phyloP scores from a whole-genome alignment of 768 basidiomycete genomes.

The Psilocybe sp. region DNA sequence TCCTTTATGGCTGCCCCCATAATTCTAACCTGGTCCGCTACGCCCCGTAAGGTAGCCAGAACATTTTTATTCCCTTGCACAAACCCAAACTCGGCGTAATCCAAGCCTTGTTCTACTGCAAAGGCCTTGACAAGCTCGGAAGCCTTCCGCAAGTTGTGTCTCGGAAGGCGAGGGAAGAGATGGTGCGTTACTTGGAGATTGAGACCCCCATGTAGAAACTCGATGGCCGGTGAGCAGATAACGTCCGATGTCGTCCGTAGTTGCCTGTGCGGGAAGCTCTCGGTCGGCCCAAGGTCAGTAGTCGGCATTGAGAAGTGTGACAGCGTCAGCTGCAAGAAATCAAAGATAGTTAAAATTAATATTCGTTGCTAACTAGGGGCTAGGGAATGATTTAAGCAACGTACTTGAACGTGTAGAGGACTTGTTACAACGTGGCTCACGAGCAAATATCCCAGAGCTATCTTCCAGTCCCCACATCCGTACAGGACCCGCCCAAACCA shows the following conservation, averaged over 20 bases:
- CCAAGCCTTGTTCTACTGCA: conserved; percentile 78
- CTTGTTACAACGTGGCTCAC: conserved; percentile 85
- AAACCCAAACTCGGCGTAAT: conserved; percentile 91
- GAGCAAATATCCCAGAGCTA: conserved; percentile 68
- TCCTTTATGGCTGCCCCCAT: conserved; percentile 77
- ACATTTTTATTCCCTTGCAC: conserved; percentile 84
- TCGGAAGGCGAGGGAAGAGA: conserved; percentile 90
- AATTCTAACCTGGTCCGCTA: conserved; percentile 85
- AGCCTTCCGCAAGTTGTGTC: conserved; percentile 87
- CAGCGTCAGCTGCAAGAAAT: conserved; percentile 70
- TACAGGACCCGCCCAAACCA: conserved; percentile 80
- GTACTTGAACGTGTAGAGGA: conserved; percentile 89
- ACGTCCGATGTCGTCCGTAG: conserved; percentile 98
- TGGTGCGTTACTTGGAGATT: conserved; percentile 98
- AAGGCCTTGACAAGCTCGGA: conserved; percentile 84
- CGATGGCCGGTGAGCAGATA: conserved; percentile 77
- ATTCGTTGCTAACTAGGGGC: not conserved
- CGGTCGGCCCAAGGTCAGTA: conserved; percentile 82
- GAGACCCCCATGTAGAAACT: conserved; percentile 94
- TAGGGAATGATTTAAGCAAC: not conserved
- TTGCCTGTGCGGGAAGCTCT: conserved; percentile 93
- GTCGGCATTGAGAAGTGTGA: conserved; percentile 98
- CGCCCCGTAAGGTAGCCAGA: conserved; percentile 69
- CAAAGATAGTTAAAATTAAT: no score
- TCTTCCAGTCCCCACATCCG: conserved; percentile 71